Base-by-base conservation (phyloP, 331 rosid species). In the Erythrophleum ivorense region DNA sequence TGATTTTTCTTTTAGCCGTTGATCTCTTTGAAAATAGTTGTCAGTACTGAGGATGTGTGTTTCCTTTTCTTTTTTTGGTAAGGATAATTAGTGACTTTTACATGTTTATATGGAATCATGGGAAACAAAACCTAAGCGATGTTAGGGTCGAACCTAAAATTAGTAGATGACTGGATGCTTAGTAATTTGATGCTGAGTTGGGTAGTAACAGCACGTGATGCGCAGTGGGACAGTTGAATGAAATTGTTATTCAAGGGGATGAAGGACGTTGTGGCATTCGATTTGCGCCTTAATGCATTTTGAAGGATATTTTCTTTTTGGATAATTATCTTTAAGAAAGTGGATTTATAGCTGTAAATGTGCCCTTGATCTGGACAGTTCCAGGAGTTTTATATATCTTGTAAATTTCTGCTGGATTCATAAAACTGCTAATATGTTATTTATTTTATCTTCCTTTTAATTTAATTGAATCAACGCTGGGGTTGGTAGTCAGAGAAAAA, bases 181-280 rank as follows among this genome's bases (percentile, higher is more conserved):
- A 54, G 19, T 31, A 46, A 46, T 45, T 70, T 70, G 19, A 45
- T 45, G 11, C 50, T 21, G 13, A 24, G 7, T 70, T 70, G 40
- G 75, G 74, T 1, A 45, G 54, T 60, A 55, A 45, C n/a, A 7
- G 29, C 41, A 75, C 7, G 73, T 73, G 77, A 36, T 84, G 31
- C 66, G 31, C 53, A 18, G 21, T 40, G 79, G 70, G 34, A 9
- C 49, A 16, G 18, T 78, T 83, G 46, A 62, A 62, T 52, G 46
- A 36, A 34, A 43, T 63, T 54, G 38, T 53, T 45, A 53, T 6
- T 79, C 73, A 58, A 45, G 66, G 71, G 43, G 65, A 53, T 72
- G 57, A 64, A 73, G 79, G 68, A 55, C 49, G 55, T 50, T 8
- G 71, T 31, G 60, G 67, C 53, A 36, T 62, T 69, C 63, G 38